Evolutionary conservation across 805 yeast species (phyloP).

Genomic region (Ogataea trehalophila): DNA sequence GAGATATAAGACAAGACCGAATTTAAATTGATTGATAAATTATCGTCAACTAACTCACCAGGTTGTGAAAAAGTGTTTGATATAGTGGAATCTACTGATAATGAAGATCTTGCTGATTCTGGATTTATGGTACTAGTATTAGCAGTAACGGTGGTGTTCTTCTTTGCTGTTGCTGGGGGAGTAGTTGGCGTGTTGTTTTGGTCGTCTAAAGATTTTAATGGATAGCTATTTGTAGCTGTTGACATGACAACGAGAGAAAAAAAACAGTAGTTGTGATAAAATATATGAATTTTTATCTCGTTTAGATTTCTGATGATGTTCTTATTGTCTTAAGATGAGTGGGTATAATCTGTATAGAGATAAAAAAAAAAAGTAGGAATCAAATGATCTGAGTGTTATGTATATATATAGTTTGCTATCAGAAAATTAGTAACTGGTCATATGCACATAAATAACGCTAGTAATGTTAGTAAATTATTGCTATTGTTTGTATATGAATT

Average conservation of each 20-base stretch:
- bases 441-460: too few relatives aligned
- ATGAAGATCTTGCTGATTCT: slow-evolving; percentile 19
- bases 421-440: too few relatives aligned
- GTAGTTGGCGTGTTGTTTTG: slow-evolving; percentile 1
- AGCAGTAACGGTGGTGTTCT: background rate
- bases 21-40: slow-evolving; percentile 10
- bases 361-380: too few relatives aligned
- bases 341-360: too few relatives aligned
- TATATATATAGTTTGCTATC: too few relatives aligned
- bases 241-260: background rate
- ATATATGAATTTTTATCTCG: background rate
- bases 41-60: slow-evolving; percentile 10
- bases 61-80: slow-evolving; percentile 13
- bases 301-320: background rate
- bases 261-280: background rate
- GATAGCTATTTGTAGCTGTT: background rate
- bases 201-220: background rate
- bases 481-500: too few relatives aligned
- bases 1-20: slow-evolving; percentile 12
- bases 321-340: too few relatives aligned
- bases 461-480: too few relatives aligned
- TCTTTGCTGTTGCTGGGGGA: slow-evolving; percentile 1
- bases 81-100: slow-evolving; percentile 16
- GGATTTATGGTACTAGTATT: background rate
- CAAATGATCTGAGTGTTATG: too few relatives aligned